These are phyloP conservation scores for Gossypium raimondii DNA, from an alignment of 345 rosid species.

Conservation along the genomic window DNA sequence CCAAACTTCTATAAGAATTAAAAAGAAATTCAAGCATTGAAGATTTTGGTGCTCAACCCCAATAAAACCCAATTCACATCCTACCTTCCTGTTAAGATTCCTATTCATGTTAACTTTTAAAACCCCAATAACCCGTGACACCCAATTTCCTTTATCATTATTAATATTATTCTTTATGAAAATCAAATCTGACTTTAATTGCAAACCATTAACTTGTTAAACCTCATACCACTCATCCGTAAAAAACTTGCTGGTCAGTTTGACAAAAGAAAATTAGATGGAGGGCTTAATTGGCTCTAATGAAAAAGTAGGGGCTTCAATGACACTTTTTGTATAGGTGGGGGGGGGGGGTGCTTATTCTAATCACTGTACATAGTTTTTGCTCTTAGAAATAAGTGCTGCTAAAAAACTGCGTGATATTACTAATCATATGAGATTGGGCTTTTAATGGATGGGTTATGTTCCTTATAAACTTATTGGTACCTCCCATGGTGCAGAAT, in stretches of 20 bases:
- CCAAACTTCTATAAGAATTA: neutral
- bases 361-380: neutral
- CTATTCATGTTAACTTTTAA: neutral
- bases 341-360: neutral
- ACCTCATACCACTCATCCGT: neutral
- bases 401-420: neutral
- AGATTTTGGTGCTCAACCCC: neutral
- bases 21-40: neutral
- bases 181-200: neutral
- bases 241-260: neutral
- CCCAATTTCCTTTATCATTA: neutral
- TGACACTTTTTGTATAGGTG: neutral
- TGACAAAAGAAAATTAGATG: neutral
- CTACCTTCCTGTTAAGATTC: neutral
- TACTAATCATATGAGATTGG: neutral
- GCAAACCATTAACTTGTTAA: neutral
- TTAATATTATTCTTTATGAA: neutral
- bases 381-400: neutral
- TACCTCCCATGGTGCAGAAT: slow-evolving; percentile 53
- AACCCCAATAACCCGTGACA: neutral
- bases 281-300: neutral
- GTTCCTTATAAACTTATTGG: neutral
- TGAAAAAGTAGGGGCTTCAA: neutral
- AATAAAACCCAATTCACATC: neutral
- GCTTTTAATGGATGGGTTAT: neutral